These are phyloP conservation scores for Kwoniella pini DNA, from an alignment of 768 basidiomycete species.

Conservation along the genomic window DNA sequence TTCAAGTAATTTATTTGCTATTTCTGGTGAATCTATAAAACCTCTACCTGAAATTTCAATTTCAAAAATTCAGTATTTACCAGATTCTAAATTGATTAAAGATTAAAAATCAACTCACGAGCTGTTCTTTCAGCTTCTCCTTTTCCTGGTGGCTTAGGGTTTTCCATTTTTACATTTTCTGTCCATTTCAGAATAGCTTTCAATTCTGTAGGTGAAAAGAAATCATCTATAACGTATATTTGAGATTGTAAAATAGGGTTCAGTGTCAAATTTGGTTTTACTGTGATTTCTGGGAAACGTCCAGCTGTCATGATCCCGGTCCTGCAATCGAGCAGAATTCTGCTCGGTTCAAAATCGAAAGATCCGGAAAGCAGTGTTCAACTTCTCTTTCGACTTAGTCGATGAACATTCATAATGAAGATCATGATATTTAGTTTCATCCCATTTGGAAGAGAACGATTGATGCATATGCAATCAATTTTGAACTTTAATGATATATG, in stretches of 20 bases:
- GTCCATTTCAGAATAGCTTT: conserved; percentile 17
- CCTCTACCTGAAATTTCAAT: conserved; percentile 18
- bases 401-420: too few species aligned
- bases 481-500: too few species aligned
- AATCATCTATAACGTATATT: conserved; percentile 30
- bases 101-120: conserved; percentile 17
- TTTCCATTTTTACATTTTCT: conserved; percentile 17
- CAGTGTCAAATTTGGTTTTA: neutral
- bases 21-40: conserved; percentile 18
- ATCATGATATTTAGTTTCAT: too few species aligned
- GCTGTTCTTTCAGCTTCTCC: conserved; percentile 38
- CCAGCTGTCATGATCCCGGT: conserved; percentile 3
- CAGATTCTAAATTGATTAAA: too few species aligned
- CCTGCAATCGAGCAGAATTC: neutral
- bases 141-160: conserved; percentile 30
- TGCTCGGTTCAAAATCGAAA: neutral
- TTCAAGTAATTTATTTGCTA: conserved; percentile 20
- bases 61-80: neutral
- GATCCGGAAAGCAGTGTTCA: too few species aligned
- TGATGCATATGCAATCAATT: too few species aligned
- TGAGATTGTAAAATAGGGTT: conserved; percentile 21
- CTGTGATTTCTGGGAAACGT: conserved; percentile 14
- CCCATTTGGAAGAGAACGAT: too few species aligned
- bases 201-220: conserved; percentile 14
- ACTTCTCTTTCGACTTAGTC: too few species aligned